Evolutionary conservation across 768 basidiomycete species (phyloP), one percentile per base, ranked within the genome.

Genomic region (Collybiopsis confluens): DNA sequence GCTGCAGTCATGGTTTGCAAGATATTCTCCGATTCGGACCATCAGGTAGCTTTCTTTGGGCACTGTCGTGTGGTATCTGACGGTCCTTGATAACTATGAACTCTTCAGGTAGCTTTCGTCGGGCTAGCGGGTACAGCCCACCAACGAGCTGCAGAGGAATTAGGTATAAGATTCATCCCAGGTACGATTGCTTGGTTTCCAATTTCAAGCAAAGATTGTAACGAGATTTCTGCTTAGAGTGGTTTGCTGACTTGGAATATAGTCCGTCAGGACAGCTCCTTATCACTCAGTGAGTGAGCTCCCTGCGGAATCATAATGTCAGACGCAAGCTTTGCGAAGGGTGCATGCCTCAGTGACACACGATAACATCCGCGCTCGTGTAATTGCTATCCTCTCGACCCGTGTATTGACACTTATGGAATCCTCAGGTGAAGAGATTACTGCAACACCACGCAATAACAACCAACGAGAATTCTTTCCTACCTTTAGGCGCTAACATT

Each of bases 241-340:
- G 82, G 79, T 86, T 83, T 59, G 82, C 80, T 2, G 85, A 89
- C 61, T 64, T 86, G 26, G 81, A 84, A 18, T 86, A 88, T 58
- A 74, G 66, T 47, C 61, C 72, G 2, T 72, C 77, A 52, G 85
- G 85, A 2, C 78, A 77, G 58, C 69, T 86, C 26, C 60, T 86
- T 35, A 84, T 84, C 52, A 83, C 83, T 8, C 77, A 81, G 82
- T 81, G 53, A 16, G 82, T 81, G 51, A 18, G n/a, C n/a, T n/a
- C n/a, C n/a, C n/a, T n/a, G n/a, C n/a, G n/a, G 65, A 62, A 2
- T 21, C 9, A 23, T 10, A 52, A 9, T 16, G 27, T 21, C 18
- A 30, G 4, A 35, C 26, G 8, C 41, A 1, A 18, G 11, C 18
- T n/a, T 47, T 57, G 42, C 51, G 2, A 30, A 83, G 81, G 64